Conservation (phyloP, 768 basidiomycete species). For the Tylopilus sp. region DNA sequence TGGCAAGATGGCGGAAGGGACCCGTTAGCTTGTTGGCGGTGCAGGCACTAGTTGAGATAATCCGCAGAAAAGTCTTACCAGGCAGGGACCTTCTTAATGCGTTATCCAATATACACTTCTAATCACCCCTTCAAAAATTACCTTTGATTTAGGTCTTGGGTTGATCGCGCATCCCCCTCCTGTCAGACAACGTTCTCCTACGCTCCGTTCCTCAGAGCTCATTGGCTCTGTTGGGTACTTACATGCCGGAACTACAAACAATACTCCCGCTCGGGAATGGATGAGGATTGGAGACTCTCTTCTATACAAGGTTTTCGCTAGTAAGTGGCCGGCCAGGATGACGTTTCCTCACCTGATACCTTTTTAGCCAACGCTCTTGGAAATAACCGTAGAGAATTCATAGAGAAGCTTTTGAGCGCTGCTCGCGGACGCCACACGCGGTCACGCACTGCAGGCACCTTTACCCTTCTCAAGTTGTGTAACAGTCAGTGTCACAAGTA, state of each 20-base stretch:
- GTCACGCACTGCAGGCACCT: slow-evolving; percentile 4
- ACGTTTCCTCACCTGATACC: not conserved
- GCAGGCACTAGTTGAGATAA: slow-evolving; percentile 17
- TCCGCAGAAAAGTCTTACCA: slow-evolving; percentile 5
- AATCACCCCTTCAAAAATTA: not conserved
- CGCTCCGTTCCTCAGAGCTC: slow-evolving; percentile 3
- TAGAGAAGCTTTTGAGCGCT: slow-evolving; percentile 4
- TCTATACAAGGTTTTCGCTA: slow-evolving; percentile 5
- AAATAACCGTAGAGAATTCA: slow-evolving; percentile 1
- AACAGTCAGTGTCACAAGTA: not conserved
- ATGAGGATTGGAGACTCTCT: slow-evolving; percentile 9
- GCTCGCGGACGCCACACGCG: not conserved
- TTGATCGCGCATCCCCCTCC: not conserved
- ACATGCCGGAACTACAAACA: slow-evolving; percentile 2
- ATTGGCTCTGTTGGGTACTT: slow-evolving; percentile 2
- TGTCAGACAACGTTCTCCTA: slow-evolving; percentile 1
- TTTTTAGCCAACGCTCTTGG: slow-evolving; percentile 2
- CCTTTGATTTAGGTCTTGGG: not conserved
- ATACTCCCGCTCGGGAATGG: slow-evolving; percentile 4
- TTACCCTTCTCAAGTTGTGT: slow-evolving; percentile 8
- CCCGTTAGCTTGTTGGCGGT: slow-evolving; percentile 19
- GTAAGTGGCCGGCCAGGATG: not conserved
- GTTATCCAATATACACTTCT: not conserved
- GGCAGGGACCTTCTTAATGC: slow-evolving; percentile 1
- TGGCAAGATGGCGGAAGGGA: slow-evolving; percentile 1